Conservation (phyloP, 2,329 filamentous ascomycete species). For the Aspergillus sp. region DNA sequence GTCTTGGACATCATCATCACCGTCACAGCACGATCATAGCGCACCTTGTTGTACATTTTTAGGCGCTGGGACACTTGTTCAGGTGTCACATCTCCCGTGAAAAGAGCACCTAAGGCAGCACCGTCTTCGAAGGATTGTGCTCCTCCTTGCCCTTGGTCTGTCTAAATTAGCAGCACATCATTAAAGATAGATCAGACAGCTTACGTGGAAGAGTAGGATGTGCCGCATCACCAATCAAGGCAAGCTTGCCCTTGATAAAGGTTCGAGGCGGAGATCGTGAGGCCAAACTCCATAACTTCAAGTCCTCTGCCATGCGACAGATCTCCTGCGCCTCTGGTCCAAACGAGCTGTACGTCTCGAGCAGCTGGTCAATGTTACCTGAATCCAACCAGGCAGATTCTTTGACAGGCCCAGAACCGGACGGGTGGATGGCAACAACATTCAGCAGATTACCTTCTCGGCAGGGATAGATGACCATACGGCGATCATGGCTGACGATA, state of each 20-base stretch:
- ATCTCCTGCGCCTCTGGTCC: constrained; percentile 8
- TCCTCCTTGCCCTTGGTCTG: constrained; percentile 39
- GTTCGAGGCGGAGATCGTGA: constrained; percentile 7
- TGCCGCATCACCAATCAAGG: constrained; percentile 17
- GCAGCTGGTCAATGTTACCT: constrained; percentile 3
- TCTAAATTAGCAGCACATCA: too few species aligned
- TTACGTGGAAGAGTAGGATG: constrained; percentile 15
- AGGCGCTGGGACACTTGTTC: constrained; percentile 8
- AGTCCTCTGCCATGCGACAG: constrained; percentile 10
- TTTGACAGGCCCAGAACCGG: not conserved
- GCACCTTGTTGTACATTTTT: constrained; percentile 13
- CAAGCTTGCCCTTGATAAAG: constrained; percentile 12
- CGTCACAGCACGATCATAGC: constrained; percentile 13
- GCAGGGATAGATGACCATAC: constrained; percentile 23
- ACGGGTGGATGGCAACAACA: constrained; percentile 8
- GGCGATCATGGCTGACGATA: constrained; percentile 10
- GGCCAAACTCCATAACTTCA: constrained; percentile 15
- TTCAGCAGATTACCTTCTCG: constrained; percentile 10
- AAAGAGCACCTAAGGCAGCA: constrained; percentile 24
- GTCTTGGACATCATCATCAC: constrained; percentile 18
- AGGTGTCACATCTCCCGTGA: constrained; percentile 15
- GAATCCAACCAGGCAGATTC: constrained; percentile 5
- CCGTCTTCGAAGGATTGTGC: constrained; percentile 35
- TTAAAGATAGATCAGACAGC: too few species aligned
- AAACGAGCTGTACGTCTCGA: constrained; percentile 6